Conservation (phyloP, 2,329 filamentous ascomycete species). For the Pseudopithomyces maydicus region DNA sequence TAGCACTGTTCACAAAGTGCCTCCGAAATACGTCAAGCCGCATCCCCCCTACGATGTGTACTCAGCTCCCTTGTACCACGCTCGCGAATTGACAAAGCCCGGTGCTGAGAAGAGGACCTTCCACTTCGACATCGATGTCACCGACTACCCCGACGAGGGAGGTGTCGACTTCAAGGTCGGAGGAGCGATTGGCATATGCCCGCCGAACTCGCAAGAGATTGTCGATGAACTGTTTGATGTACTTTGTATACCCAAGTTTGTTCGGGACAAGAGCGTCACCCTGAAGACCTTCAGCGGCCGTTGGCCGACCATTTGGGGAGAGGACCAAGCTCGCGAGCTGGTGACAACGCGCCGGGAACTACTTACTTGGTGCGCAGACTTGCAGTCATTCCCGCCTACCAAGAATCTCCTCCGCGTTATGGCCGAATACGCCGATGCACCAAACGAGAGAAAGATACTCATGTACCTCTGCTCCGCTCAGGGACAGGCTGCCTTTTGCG, state of each 20-base stretch:
- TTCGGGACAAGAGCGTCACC: constrained; percentile 82
- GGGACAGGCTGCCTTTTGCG: constrained; percentile 90
- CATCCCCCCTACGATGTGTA: constrained; percentile 93
- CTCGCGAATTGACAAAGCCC: constrained; percentile 82
- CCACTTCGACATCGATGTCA: constrained; percentile 96
- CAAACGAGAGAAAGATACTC: constrained; percentile 87
- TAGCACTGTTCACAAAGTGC: constrained; percentile 61
- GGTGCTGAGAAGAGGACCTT: constrained; percentile 97
- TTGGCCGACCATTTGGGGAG: constrained; percentile 98
- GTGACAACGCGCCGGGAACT: constrained; percentile 87
- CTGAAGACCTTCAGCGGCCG: constrained; percentile 80
- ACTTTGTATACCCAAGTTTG: constrained; percentile 77
- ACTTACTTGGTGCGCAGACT: constrained; percentile 93
- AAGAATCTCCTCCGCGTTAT: constrained; percentile 85
- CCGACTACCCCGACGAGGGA: constrained; percentile 84
- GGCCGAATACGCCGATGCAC: constrained; percentile 79
- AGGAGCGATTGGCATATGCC: constrained; percentile 90
- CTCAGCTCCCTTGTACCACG: constrained; percentile 82
- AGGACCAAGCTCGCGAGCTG: constrained; percentile 83
- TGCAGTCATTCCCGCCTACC: constrained; percentile 89
- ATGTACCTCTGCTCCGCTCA: constrained; percentile 85
- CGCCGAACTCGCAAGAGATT: constrained; percentile 76
- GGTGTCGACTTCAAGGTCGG: constrained; percentile 95
- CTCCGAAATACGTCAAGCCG: constrained; percentile 88
- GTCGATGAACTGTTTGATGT: constrained; percentile 86